phyloP scores from a whole-genome alignment of 2,329 filamentous ascomycete species.

The Trichoderma koningiopsis region DNA sequence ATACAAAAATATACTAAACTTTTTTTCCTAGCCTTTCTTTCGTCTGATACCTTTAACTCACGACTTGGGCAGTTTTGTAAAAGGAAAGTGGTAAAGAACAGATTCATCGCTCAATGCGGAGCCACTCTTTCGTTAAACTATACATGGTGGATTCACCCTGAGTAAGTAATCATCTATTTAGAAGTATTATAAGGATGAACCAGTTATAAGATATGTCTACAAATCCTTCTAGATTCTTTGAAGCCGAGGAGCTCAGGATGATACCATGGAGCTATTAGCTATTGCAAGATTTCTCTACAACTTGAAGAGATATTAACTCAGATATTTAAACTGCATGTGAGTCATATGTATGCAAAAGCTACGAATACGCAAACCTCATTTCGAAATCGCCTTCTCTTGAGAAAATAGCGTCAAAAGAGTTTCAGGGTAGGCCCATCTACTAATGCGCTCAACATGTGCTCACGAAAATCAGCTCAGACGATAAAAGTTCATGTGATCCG shows the following conservation, averaged over 20 bases:
- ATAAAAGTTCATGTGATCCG: background rate
- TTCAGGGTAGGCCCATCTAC: background rate
- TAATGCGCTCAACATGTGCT: background rate
- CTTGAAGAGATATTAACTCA: background rate
- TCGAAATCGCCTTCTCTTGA: background rate
- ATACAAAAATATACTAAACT: background rate
- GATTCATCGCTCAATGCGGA: too few relatives aligned
- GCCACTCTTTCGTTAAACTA: too few relatives aligned
- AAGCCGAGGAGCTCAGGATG: background rate
- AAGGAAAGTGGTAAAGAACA: too few relatives aligned
- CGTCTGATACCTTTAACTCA: background rate
- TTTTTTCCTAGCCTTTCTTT: background rate
- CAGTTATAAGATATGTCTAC: background rate
- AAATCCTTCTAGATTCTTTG: background rate
- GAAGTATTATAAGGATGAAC: background rate
- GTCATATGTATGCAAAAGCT: background rate
- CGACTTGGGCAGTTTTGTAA: background rate
- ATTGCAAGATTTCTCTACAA: background rate
- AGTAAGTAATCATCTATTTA: background rate
- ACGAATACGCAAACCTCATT: background rate
- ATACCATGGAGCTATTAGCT: too few relatives aligned
- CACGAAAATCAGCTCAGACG: background rate
- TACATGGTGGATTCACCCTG: background rate
- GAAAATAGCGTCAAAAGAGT: too few relatives aligned
- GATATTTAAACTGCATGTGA: background rate